phyloP scores from a whole-genome alignment of 352 stramenopile species.

The Globisporangium abappressorium region DNA sequence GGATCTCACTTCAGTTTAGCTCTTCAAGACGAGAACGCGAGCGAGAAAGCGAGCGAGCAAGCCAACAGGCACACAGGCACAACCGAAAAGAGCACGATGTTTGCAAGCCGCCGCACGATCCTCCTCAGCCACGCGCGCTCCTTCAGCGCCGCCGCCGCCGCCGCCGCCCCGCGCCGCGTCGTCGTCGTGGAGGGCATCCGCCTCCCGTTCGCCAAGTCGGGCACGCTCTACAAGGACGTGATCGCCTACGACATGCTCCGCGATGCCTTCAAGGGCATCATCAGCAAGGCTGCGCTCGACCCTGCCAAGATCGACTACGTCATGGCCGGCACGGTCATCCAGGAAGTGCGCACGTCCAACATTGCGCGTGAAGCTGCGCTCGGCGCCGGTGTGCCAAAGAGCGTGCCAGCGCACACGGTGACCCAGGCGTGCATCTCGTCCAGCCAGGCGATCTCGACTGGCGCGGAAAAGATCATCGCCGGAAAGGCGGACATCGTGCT shows the following conservation, averaged over 20 bases:
- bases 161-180: slow-evolving; percentile 53
- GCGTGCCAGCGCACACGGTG: slow-evolving; percentile 95
- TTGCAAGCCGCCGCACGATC: slow-evolving; percentile 22
- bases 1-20: not conserved
- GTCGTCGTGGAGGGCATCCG: slow-evolving; percentile 94
- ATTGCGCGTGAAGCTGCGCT: slow-evolving; percentile 96
- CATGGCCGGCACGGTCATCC: slow-evolving; percentile 95
- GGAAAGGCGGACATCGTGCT: slow-evolving; percentile 95
- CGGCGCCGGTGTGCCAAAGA: slow-evolving; percentile 93
- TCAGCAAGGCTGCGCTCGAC: slow-evolving; percentile 95
- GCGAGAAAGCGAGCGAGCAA: too few relatives aligned
- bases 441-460: slow-evolving; percentile 92
- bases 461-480: slow-evolving; percentile 95
- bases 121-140: slow-evolving; percentile 35
- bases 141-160: slow-evolving; percentile 37
- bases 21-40: too few relatives aligned
- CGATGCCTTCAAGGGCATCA: slow-evolving; percentile 93
- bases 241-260: slow-evolving; percentile 10
- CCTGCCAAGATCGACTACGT: slow-evolving; percentile 96
- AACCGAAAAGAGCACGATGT: slow-evolving; percentile 25
- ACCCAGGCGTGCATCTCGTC: slow-evolving; percentile 96
- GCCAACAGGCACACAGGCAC: not conserved
- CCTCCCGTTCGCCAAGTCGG: slow-evolving; percentile 95
- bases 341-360: slow-evolving; percentile 97
- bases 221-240: slow-evolving; percentile 91